Evolutionary conservation across 257 asterid species (phyloP).

Genomic region (Solanum etuberosum): DNA sequence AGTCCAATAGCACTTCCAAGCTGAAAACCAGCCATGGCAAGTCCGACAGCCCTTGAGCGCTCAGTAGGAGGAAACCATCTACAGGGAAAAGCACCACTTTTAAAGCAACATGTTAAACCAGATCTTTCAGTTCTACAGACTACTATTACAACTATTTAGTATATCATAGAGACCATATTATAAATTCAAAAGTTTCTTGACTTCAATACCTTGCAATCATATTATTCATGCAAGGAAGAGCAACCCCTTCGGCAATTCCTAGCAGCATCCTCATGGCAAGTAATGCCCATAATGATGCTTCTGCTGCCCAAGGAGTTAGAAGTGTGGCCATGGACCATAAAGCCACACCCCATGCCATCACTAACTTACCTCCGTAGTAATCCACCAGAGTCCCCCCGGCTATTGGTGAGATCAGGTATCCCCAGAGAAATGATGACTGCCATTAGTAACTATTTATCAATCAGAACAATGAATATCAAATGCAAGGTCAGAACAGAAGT

Average conservation of each 20-base stretch:
- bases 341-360: constrained; percentile 97
- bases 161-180: not conserved
- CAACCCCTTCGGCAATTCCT: constrained; percentile 96
- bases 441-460: constrained; percentile 50
- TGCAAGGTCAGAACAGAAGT: not conserved
- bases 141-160: not conserved
- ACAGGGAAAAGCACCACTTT: constrained; percentile 3
- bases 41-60: constrained; percentile 96
- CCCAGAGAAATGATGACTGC: constrained; percentile 99
- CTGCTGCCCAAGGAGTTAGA: constrained; percentile 96
- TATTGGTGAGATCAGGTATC: constrained; percentile 92
- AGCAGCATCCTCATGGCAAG: constrained; percentile 79
- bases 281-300: constrained; percentile 48
- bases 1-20: constrained; percentile 99
- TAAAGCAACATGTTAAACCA: not conserved
- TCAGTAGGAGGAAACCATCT: constrained; percentile 97
- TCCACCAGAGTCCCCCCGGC: constrained; percentile 96
- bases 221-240: constrained; percentile 99
- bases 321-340: constrained; percentile 97
- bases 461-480: not conserved
- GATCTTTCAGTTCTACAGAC: not conserved
- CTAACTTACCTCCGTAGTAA: constrained; percentile 80
- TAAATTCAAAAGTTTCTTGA: not conserved
- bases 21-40: constrained; percentile 99
- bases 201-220: constrained; percentile 70